A percentile compares a stretch with the other conserved stretches of the same genome.
Conservation (phyloP, 495 filamentous ascomycete species). For the Hyaloscypha variabilis region DNA sequence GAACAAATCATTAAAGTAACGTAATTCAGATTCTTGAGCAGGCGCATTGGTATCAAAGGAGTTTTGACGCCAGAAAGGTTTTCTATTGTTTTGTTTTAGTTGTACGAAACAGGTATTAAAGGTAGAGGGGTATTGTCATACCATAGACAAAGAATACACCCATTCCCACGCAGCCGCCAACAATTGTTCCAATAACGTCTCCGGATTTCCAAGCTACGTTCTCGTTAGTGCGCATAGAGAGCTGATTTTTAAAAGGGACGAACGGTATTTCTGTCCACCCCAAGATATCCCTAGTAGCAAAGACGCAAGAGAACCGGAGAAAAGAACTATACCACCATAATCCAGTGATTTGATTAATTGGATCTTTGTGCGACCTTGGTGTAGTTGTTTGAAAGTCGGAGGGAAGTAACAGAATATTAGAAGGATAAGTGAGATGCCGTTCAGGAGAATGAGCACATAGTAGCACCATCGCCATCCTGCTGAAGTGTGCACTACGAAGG, state of each 20-base stretch:
- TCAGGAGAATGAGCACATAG: slow-evolving; percentile 38
- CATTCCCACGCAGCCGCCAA: no score
- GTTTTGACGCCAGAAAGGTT: no score
- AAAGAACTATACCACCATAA: slow-evolving; percentile 39
- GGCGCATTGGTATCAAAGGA: slow-evolving; percentile 35
- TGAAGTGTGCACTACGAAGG: no score
- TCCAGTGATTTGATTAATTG: slow-evolving; percentile 37
- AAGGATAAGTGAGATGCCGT: slow-evolving; percentile 33
- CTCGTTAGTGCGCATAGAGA: no score
- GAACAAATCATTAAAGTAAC: slow-evolving; percentile 27
- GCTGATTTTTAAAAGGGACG: no score
- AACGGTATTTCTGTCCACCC: no score
- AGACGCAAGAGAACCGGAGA: slow-evolving; percentile 34
- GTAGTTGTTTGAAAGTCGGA: slow-evolving; percentile 31
- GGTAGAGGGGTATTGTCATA: no score
- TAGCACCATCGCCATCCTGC: slow-evolving; percentile 42
- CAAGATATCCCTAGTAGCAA: slow-evolving; percentile 36
- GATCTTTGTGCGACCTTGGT: slow-evolving; percentile 1
- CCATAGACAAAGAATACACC: no score
- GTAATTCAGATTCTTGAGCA: slow-evolving; percentile 39
- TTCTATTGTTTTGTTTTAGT: no score
- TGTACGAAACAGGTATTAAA: no score
- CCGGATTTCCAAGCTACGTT: no score
- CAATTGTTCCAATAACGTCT: no score
- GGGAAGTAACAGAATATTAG: slow-evolving; percentile 37